phyloP scores from a whole-genome alignment of 306 rosid genomes.

The Alnus glutinosa region DNA sequence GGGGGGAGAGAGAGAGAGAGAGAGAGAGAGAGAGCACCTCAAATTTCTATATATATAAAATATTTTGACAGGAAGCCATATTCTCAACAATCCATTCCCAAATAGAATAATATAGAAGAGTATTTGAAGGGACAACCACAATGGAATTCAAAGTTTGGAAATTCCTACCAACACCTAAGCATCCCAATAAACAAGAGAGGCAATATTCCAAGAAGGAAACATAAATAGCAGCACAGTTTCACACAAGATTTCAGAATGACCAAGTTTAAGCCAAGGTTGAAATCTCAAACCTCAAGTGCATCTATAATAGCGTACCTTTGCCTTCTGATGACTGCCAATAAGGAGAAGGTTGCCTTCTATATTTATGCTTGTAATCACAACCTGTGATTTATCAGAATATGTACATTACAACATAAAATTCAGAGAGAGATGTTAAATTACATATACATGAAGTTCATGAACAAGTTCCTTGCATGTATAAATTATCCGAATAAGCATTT shows the following conservation, averaged over 20 bases:
- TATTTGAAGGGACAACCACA: not conserved
- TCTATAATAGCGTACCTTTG: constrained; percentile 29
- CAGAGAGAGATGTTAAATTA: not conserved
- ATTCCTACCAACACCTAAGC: not conserved
- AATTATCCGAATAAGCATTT: not conserved
- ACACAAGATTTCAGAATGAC: not conserved
- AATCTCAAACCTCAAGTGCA: not conserved
- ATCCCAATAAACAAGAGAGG: not conserved
- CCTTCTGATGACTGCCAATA: constrained; percentile 65
- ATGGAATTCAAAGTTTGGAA: not conserved
- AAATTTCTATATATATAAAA: not conserved
- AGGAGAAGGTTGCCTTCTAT: constrained; percentile 54
- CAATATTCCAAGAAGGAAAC: not conserved
- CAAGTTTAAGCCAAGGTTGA: constrained; percentile 10
- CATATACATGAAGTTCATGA: not conserved
- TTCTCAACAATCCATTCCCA: too few relatives aligned
- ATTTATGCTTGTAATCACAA: constrained; percentile 72
- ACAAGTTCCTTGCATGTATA: constrained; percentile 1
- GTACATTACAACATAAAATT: not conserved
- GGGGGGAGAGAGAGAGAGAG: not conserved
- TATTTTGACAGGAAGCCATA: not conserved
- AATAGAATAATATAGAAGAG: too few relatives aligned
- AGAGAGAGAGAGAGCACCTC: not conserved
- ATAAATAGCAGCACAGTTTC: not conserved
- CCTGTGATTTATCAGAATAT: constrained; percentile 40